A percentile compares a stretch with the other conserved stretches of the same genome.
Evolutionary conservation across 257 asterid genomes (phyloP).

Genomic region (Buddleja alternifolia): DNA sequence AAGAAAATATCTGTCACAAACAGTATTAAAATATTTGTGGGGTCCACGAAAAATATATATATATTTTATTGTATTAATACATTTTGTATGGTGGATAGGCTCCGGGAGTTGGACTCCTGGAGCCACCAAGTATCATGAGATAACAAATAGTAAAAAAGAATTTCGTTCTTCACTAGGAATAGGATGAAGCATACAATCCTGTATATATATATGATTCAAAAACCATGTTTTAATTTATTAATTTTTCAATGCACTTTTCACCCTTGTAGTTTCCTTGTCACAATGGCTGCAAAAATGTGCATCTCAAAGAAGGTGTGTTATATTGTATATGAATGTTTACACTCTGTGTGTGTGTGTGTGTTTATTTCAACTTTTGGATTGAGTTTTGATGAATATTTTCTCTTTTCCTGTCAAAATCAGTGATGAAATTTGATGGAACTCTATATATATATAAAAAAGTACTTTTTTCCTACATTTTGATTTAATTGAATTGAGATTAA

Average conservation of each 20-base stretch:
- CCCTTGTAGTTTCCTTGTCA: background rate
- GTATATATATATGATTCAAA: background rate
- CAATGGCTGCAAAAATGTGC: conserved; percentile 4
- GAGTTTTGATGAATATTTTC: background rate
- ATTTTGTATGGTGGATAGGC: too few relatives aligned
- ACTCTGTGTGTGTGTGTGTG: background rate
- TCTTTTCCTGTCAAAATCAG: background rate
- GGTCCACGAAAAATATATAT: too few relatives aligned
- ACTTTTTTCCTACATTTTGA: background rate
- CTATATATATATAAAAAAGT: background rate
- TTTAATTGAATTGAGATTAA: background rate
- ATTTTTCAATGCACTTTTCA: background rate
- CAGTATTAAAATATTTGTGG: too few relatives aligned
- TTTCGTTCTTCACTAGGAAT: background rate
- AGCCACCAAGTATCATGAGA: too few relatives aligned
- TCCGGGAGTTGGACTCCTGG: too few relatives aligned
- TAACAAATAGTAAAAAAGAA: background rate
- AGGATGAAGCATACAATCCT: too few relatives aligned
- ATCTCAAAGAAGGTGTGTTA: conserved; percentile 13
- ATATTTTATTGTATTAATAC: too few relatives aligned
- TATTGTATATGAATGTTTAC: background rate
- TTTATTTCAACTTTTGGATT: background rate
- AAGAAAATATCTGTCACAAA: too few relatives aligned
- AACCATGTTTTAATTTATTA: background rate
- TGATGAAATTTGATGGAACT: background rate